Evolutionary conservation across 2,329 filamentous ascomycete genomes (phyloP), one percentile per base, ranked within the genome.

Genomic region (Penicillium sp.): DNA sequence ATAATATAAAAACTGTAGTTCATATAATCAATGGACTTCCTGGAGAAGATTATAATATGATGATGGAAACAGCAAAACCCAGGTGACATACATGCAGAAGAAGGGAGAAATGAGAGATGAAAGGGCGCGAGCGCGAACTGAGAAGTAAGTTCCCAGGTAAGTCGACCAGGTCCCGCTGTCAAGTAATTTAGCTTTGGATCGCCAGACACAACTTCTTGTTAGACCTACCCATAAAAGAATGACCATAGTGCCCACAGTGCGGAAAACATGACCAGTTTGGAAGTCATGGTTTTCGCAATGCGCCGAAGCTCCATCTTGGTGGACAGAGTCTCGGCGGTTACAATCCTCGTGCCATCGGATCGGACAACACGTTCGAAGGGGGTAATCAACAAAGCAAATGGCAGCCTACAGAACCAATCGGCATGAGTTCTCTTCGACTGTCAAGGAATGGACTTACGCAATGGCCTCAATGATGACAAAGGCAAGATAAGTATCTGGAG

Each of bases 401-500:
- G 79, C 1, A 81, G 58, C 6, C 74, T 75, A 18, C 9, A 14
- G 2, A 35, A 7, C 16, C 24, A 11, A 6, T 31, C n/a, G 18
- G n/a, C 27, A 14, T 51, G 13, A 33, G 31, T 14, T 13, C 14
- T 6, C 19, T 24, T 14, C 13, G 19, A 22, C n/a, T 22, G 4
- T 11, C 16, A 18, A 40, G 39, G 3, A 5, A 27, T 13, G 6
- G 13, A 70, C 71, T 66, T 60, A 76, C 70, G 79, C 79, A 59
- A 81, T 65, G 59, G 73, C 77, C 56, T 81, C 78, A 41, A 81
- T 81, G 46, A 80, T 80, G 50, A 81, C 64, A 60, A 81, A 81
- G 2, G 79, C 79, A 49, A 81, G 62, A 44, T 80, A 81, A 3
- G 79, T 81, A 56, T 80, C 75, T 0, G 79, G 76, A 0, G 76